Conservation (phyloP, 352 stramenopile species). For the Phytophthora syringae region DNA sequence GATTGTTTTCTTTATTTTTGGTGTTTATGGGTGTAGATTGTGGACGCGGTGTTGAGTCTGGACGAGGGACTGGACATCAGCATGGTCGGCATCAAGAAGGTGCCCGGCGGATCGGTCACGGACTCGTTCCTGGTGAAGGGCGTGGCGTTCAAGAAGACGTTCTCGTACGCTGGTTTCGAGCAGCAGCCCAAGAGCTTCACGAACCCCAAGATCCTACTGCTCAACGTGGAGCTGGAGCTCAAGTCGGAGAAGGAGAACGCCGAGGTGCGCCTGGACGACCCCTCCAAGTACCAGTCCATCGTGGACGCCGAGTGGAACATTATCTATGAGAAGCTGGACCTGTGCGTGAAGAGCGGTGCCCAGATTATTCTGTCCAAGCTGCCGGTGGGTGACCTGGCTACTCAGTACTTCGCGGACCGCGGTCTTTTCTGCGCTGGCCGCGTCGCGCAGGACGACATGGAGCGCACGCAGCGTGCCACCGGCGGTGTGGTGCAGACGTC, state of each 20-base stretch:
- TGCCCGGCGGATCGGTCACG: slow-evolving; percentile 96
- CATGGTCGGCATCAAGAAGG: slow-evolving; percentile 98
- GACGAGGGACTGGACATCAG: slow-evolving; percentile 88
- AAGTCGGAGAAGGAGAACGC: slow-evolving; percentile 99
- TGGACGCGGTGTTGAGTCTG: slow-evolving; percentile 95
- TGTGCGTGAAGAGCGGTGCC: slow-evolving; percentile 91
- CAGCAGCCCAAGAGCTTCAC: slow-evolving; percentile 99
- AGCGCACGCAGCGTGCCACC: slow-evolving; percentile 96
- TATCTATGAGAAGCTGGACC: slow-evolving; percentile 99
- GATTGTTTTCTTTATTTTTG: slow-evolving; percentile 7
- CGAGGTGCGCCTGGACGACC: slow-evolving; percentile 97
- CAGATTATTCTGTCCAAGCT: slow-evolving; percentile 99
- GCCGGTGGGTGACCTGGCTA: slow-evolving; percentile 96
- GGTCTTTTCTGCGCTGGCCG: slow-evolving; percentile 98
- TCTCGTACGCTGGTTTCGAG: slow-evolving; percentile 99
- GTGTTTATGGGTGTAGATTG: slow-evolving; percentile 77
- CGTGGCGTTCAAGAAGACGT: slow-evolving; percentile 99
- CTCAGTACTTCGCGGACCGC: slow-evolving; percentile 99
- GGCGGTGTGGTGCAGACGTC: slow-evolving; percentile 95
- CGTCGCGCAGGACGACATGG: slow-evolving; percentile 97
- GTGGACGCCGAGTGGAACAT: slow-evolving; percentile 99
- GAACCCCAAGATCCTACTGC: slow-evolving; percentile 96
- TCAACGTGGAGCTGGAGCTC: slow-evolving; percentile 99
- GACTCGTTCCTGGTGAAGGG: slow-evolving; percentile 98
- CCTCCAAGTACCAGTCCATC: slow-evolving; percentile 99